Percentiles rank a stretch among this genome's conserved stretches.
These are phyloP conservation scores for Nicotiana benthamiana DNA, from an alignment of 257 asterid genomes.

Conservation along the genomic window DNA sequence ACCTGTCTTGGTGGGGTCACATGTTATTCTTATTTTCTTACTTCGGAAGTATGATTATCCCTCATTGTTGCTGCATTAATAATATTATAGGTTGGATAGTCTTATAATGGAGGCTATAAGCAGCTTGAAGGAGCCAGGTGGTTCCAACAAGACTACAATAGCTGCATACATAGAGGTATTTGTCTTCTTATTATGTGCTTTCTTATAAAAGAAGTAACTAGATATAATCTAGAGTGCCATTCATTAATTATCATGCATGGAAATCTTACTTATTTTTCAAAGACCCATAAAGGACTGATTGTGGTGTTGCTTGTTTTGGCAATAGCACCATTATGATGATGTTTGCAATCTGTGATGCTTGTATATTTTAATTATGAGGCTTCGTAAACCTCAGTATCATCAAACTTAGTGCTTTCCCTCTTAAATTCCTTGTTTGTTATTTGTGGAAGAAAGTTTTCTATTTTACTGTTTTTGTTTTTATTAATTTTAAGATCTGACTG, in stretches of 20 bases:
- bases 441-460: not conserved
- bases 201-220: not conserved
- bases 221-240: not conserved
- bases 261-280: not conserved
- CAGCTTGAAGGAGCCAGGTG: constrained; percentile 72
- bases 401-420: not conserved
- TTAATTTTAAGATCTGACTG: not conserved
- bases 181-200: not conserved
- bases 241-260: not conserved
- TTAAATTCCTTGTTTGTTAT: not conserved
- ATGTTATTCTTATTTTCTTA: not conserved
- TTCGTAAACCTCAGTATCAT: not conserved
- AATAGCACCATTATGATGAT: not conserved
- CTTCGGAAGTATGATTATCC: not conserved
- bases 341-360: not conserved
- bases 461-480: not conserved
- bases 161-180: constrained; percentile 85
- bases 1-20: not conserved
- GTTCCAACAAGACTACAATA: constrained; percentile 79
- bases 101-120: constrained; percentile 88
- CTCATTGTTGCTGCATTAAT: not conserved
- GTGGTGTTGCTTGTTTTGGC: not conserved
- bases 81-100: constrained; percentile 63
- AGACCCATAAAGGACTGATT: not conserved
- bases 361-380: not conserved